phyloP scores from a whole-genome alignment of 2,329 filamentous ascomycete species.

The Colletotrichum sp. region DNA sequence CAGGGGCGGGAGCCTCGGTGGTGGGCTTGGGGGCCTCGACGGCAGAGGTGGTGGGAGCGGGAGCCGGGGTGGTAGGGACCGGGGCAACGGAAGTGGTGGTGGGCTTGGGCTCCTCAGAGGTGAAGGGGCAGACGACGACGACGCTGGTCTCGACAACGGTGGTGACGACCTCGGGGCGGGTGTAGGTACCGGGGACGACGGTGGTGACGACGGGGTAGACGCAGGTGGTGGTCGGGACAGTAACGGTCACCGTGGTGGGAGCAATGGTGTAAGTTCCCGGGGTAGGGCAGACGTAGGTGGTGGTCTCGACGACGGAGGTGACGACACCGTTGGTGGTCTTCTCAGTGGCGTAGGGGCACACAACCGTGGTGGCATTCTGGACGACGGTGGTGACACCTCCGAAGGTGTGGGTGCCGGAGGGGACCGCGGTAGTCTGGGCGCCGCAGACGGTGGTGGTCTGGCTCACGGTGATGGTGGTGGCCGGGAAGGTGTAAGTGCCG shows the following conservation, averaged over 20 bases:
- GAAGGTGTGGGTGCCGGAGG: constrained; percentile 70
- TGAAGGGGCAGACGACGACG: constrained; percentile 75
- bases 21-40: constrained; percentile 24
- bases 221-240: constrained; percentile 57
- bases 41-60: constrained; percentile 29
- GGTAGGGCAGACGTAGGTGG: constrained; percentile 75
- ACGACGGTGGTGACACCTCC: constrained; percentile 78
- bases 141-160: constrained; percentile 73
- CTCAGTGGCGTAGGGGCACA: constrained; percentile 72
- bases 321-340: constrained; percentile 63
- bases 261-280: constrained; percentile 79
- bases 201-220: constrained; percentile 71
- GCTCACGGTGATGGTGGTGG: constrained; percentile 72
- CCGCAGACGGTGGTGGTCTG: constrained; percentile 72
- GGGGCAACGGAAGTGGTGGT: constrained; percentile 27
- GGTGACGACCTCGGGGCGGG: constrained; percentile 67
- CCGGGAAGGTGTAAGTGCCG: constrained; percentile 78
- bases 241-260: constrained; percentile 67
- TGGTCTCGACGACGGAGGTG: constrained; percentile 72
- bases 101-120: constrained; percentile 37
- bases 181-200: constrained; percentile 76
- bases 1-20: constrained; percentile 18
- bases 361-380: constrained; percentile 67
- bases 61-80: constrained; percentile 7
- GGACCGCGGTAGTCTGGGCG: constrained; percentile 65